A percentile compares a stretch with the other conserved stretches of the same genome.
These are phyloP conservation scores for Trichophyton verrucosum DNA, from an alignment of 2,329 filamentous ascomycete genomes.

Conservation along the genomic window DNA sequence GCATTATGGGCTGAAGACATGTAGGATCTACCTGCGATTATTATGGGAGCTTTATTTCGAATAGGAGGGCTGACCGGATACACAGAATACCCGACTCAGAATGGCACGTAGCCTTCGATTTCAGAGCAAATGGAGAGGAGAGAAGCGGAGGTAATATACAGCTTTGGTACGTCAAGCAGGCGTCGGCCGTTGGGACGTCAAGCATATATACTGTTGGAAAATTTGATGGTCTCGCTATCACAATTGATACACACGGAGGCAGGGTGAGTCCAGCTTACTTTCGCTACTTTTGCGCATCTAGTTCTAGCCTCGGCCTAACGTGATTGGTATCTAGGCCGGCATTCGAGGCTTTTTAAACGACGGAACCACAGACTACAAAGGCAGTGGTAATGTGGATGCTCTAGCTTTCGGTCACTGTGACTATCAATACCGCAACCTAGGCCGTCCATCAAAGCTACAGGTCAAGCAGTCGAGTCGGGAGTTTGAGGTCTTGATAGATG, in stretches of 20 bases:
- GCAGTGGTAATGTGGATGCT: constrained; percentile 63
- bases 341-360: constrained; percentile 92
- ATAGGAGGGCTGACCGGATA: not conserved
- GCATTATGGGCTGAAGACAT: constrained; percentile 63
- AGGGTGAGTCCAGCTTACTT: constrained; percentile 28
- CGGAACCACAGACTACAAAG: constrained; percentile 65
- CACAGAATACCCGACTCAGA: constrained; percentile 34
- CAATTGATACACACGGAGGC: constrained; percentile 73
- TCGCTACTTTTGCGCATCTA: not conserved
- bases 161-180: constrained; percentile 74
- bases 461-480: constrained; percentile 52
- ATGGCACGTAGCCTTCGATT: constrained; percentile 77
- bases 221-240: constrained; percentile 83
- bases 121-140: constrained; percentile 76
- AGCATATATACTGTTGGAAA: constrained; percentile 74
- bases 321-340: constrained; percentile 43
- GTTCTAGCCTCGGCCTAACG: not conserved
- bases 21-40: constrained; percentile 10
- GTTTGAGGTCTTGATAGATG: constrained; percentile 73
- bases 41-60: not conserved
- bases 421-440: constrained; percentile 83
- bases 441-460: constrained; percentile 67
- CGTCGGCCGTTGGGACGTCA: constrained; percentile 52
- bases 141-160: constrained; percentile 80
- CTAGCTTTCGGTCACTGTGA: constrained; percentile 89